phyloP scores from a whole-genome alignment of 345 rosid genomes.

The Nasturtium officinale region DNA sequence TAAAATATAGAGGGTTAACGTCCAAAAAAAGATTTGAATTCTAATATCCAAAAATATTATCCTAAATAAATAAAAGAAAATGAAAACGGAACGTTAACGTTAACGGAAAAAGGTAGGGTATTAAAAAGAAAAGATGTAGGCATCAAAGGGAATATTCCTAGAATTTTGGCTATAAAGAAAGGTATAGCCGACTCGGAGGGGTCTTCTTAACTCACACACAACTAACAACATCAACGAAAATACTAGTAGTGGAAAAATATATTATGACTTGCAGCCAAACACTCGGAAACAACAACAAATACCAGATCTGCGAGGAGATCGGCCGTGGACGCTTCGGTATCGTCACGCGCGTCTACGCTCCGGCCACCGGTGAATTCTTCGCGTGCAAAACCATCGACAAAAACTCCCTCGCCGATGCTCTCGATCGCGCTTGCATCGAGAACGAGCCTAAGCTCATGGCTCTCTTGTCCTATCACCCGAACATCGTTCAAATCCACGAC shows the following conservation, averaged over 20 bases:
- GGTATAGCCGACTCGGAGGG: neutral
- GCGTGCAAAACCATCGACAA: constrained; percentile 79
- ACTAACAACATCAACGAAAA: neutral
- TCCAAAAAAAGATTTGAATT: neutral
- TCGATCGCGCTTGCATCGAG: constrained; percentile 66
- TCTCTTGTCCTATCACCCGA: constrained; percentile 57
- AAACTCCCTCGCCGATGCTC: constrained; percentile 50
- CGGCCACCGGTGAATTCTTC: constrained; percentile 48
- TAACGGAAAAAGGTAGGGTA: neutral
- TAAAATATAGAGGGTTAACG: neutral
- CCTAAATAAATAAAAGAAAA: neutral
- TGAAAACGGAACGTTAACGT: neutral
- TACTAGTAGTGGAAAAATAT: neutral
- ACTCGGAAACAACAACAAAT: constrained; percentile 45
- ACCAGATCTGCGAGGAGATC: constrained; percentile 72
- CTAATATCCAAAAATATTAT: neutral
- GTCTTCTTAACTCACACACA: neutral
- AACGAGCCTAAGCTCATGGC: constrained; percentile 74
- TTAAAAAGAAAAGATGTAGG: neutral
- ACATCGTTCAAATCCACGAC: constrained; percentile 60
- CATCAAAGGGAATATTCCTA: constrained; percentile 39
- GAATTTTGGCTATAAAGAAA: constrained; percentile 31
- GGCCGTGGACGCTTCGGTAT: constrained; percentile 79
- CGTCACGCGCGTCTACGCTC: constrained; percentile 60
- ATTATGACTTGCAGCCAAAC: constrained; percentile 43